Conservation (phyloP, 306 rosid species). For the Casuarina glauca region DNA sequence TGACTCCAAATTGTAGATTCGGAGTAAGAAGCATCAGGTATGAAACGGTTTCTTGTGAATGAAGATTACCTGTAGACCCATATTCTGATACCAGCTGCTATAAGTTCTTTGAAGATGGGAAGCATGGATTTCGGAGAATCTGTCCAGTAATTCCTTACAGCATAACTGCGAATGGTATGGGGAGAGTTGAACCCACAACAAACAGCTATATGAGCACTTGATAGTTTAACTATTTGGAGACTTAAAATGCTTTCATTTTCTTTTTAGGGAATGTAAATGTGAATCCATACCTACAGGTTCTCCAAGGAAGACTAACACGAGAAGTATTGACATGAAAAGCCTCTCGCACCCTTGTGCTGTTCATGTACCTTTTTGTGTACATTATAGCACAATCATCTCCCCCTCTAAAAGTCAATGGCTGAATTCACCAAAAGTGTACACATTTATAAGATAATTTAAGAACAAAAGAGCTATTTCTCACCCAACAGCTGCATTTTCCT, state of each 20-base stretch:
- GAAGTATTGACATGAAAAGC: not conserved
- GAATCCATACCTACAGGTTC: not conserved
- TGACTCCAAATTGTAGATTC: not conserved
- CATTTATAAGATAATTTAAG: not conserved
- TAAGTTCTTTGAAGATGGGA: not conserved
- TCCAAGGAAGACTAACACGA: not conserved
- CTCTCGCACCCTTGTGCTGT: not conserved
- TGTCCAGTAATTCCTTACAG: not conserved
- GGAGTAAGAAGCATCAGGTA: not conserved
- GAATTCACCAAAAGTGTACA: not conserved
- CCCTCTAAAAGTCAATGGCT: not conserved
- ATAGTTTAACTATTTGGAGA: too few relatives aligned
- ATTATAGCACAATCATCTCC: not conserved
- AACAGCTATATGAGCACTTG: not conserved
- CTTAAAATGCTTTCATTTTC: too few relatives aligned
- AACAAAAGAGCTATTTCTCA: not conserved
- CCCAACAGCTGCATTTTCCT: not conserved
- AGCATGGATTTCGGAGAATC: conserved; percentile 1
- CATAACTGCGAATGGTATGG: not conserved
- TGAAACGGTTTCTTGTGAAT: not conserved
- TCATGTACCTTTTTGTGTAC: not conserved
- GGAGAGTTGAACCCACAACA: not conserved
- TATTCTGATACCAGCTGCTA: not conserved
- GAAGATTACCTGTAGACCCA: not conserved
- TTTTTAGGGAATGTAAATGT: too few relatives aligned